A percentile compares a stretch with the other conserved stretches of the same genome.
Conservation (phyloP, 2,329 filamentous ascomycete species). For the Aspergillus uvarum region DNA sequence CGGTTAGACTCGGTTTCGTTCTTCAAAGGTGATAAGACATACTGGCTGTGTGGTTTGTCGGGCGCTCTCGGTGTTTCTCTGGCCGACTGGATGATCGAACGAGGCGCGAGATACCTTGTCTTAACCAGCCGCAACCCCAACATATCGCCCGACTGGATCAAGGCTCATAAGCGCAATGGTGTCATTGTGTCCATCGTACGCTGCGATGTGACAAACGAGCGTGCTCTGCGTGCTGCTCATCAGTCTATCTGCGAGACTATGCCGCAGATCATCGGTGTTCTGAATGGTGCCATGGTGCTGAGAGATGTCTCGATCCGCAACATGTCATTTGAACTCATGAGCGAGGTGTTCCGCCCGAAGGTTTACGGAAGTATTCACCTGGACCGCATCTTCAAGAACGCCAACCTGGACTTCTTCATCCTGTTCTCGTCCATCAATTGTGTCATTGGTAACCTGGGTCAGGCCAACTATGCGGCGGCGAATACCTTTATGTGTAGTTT, state of each 20-base stretch:
- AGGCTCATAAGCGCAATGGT: too few species aligned
- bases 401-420: too few species aligned
- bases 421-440: too few species aligned
- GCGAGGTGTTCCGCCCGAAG: conserved; percentile 14
- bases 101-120: conserved; percentile 26
- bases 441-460: conserved; percentile 24
- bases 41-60: conserved; percentile 26
- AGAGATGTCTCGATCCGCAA: conserved; percentile 19
- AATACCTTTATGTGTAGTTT: conserved; percentile 40
- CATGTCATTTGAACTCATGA: conserved; percentile 13
- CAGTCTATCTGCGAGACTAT: conserved; percentile 4
- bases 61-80: conserved; percentile 26
- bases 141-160: too few species aligned
- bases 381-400: too few species aligned
- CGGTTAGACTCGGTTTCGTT: too few species aligned
- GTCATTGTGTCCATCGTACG: neutral
- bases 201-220: neutral
- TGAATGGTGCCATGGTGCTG: conserved; percentile 26
- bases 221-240: neutral
- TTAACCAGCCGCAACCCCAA: conserved; percentile 28
- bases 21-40: conserved; percentile 19
- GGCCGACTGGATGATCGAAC: conserved; percentile 28
- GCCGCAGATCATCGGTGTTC: conserved; percentile 28
- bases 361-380: too few species aligned
- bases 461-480: conserved; percentile 41